These are phyloP conservation scores for Pseudogymnoascus sp. DNA, from an alignment of 2,329 filamentous ascomycete species.

Conservation along the genomic window DNA sequence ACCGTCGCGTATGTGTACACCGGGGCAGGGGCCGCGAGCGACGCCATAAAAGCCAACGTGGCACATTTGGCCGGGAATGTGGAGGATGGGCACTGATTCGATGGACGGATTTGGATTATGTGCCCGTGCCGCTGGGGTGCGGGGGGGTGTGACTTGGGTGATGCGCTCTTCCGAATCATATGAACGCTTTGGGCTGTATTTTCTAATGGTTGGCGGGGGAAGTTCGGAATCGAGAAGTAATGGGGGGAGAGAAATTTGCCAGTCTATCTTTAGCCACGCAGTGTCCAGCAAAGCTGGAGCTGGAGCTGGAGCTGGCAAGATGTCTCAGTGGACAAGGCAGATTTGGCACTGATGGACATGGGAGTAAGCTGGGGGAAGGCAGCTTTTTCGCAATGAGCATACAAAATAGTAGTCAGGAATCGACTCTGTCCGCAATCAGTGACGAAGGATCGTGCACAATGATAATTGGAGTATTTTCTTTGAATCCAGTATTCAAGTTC, in stretches of 20 bases:
- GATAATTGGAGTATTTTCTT: background rate
- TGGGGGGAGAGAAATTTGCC: background rate
- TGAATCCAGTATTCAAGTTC: background rate
- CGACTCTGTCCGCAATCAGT: background rate
- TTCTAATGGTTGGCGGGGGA: background rate
- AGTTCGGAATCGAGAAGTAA: background rate
- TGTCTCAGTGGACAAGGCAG: background rate
- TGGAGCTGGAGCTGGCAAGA: background rate
- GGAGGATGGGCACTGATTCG: background rate
- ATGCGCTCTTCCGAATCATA: constrained; percentile 6
- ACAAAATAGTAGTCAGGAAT: background rate
- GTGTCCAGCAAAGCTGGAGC: background rate
- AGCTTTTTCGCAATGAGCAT: background rate
- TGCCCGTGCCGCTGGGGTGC: background rate
- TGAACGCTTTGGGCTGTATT: background rate
- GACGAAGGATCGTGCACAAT: background rate
- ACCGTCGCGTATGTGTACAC: constrained; percentile 51
- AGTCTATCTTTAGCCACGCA: background rate
- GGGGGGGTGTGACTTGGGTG: background rate
- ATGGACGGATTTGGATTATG: constrained; percentile 4
- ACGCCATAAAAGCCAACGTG: constrained; percentile 45
- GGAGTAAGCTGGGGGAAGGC: background rate
- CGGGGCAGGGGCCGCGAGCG: constrained; percentile 39
- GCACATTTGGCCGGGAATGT: constrained; percentile 46
- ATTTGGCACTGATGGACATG: background rate